These are phyloP conservation scores for Rachicladosporium sp. DNA, from an alignment of 2,329 filamentous ascomycete species.

Conservation along the genomic window DNA sequence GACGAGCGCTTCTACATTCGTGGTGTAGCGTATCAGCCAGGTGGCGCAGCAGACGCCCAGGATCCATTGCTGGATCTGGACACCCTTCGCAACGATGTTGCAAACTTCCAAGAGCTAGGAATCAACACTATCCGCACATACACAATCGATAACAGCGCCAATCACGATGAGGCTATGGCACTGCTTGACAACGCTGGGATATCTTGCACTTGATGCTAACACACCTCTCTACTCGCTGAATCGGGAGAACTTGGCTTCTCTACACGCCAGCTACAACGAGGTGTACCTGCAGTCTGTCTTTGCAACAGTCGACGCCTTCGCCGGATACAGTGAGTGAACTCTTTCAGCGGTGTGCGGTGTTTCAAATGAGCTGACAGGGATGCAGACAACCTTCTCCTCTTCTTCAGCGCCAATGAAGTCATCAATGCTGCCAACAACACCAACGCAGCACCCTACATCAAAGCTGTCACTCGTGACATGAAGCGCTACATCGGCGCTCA, in stretches of 20 bases:
- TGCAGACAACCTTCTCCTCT: slow-evolving; percentile 64
- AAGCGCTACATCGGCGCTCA: slow-evolving; percentile 69
- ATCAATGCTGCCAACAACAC: slow-evolving; percentile 51
- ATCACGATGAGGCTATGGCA: slow-evolving; percentile 78
- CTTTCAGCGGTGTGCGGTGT: neutral
- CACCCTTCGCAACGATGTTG: slow-evolving; percentile 65
- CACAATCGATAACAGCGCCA: slow-evolving; percentile 73
- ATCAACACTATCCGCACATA: slow-evolving; percentile 88
- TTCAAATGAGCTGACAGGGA: neutral
- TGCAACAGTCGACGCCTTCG: slow-evolving; percentile 74
- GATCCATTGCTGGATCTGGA: slow-evolving; percentile 64
- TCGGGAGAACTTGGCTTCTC: slow-evolving; percentile 47
- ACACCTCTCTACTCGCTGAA: slow-evolving; percentile 79
- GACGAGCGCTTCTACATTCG: slow-evolving; percentile 48
- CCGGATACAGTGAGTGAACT: slow-evolving; percentile 45
- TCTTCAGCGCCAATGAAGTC: slow-evolving; percentile 71
- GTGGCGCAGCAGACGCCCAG: slow-evolving; percentile 47
- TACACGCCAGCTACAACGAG: slow-evolving; percentile 65
- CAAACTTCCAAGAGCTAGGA: slow-evolving; percentile 68
- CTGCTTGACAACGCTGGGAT: slow-evolving; percentile 70
- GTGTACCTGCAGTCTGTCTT: slow-evolving; percentile 78
- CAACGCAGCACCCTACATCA: slow-evolving; percentile 53
- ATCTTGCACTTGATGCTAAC: slow-evolving; percentile 84
- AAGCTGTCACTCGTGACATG: slow-evolving; percentile 65
- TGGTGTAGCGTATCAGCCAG: slow-evolving; percentile 43